These are phyloP conservation scores for Rhizophora mangle DNA, from an alignment of 345 rosid species.

Conservation along the genomic window DNA sequence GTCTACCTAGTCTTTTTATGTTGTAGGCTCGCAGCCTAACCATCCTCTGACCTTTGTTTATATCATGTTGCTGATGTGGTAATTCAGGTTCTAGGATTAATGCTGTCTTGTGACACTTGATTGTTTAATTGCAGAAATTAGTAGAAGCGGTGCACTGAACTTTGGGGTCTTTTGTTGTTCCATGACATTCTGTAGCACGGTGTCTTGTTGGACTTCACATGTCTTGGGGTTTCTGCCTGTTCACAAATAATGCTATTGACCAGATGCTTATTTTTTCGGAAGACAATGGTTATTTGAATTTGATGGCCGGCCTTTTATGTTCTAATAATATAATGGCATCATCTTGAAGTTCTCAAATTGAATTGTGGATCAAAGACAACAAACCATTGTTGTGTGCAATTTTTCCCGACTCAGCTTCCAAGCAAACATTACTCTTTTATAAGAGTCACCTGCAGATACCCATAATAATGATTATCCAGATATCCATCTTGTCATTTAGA, in stretches of 20 bases:
- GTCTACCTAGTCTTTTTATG: too few species aligned
- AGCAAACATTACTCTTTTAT: not conserved
- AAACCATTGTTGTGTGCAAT: not conserved
- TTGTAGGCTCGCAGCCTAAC: not conserved
- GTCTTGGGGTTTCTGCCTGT: slow-evolving; percentile 12
- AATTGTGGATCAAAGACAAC: not conserved
- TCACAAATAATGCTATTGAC: slow-evolving; percentile 21
- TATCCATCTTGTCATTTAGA: too few species aligned
- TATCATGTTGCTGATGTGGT: not conserved
- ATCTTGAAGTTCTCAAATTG: not conserved
- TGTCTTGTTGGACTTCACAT: slow-evolving; percentile 9
- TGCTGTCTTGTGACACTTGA: slow-evolving; percentile 11
- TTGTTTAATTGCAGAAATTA: slow-evolving; percentile 35
- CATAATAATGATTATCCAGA: too few species aligned
- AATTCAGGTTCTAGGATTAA: not conserved
- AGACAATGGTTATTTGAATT: slow-evolving; percentile 9
- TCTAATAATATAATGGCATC: slow-evolving; percentile 11
- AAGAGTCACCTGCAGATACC: too few species aligned
- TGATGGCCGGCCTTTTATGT: slow-evolving; percentile 1
- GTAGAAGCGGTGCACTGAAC: slow-evolving; percentile 43
- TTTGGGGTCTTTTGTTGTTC: slow-evolving; percentile 8
- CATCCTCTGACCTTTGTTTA: not conserved
- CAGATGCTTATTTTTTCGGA: slow-evolving; percentile 14
- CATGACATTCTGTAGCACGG: slow-evolving; percentile 26
- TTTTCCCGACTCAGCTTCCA: not conserved